These are phyloP conservation scores for Aotearoamyces nothofagi DNA, from an alignment of 2,329 filamentous ascomycete genomes.

Conservation along the genomic window DNA sequence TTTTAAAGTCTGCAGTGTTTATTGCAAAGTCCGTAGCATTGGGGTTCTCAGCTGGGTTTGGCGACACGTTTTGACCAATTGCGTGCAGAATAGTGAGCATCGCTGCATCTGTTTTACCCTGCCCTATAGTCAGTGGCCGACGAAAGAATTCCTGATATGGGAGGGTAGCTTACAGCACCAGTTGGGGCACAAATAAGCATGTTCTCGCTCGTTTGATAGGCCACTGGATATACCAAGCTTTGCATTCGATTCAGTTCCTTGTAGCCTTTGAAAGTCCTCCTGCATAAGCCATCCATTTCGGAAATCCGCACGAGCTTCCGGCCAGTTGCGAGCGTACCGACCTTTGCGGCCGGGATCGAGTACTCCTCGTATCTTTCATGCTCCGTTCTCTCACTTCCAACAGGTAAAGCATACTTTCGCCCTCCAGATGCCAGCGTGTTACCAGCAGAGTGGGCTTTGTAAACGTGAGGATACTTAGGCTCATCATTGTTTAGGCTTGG, in stretches of 20 bases:
- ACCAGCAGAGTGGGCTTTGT: conserved; percentile 67
- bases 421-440: conserved; percentile 73
- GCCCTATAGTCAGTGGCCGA: conserved; percentile 8
- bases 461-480: conserved; percentile 83
- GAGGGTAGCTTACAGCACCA: conserved; percentile 51
- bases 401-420: conserved; percentile 67
- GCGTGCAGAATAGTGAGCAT: conserved; percentile 93
- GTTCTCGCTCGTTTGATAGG: conserved; percentile 91
- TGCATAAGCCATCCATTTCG: conserved; percentile 78
- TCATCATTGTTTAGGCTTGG: conserved; percentile 56
- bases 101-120: conserved; percentile 94
- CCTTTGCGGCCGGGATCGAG: conserved; percentile 65
- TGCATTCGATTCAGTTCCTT: conserved; percentile 95
- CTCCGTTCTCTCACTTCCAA: conserved; percentile 57
- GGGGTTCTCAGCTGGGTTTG: conserved; percentile 63
- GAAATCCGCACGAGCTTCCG: conserved; percentile 66
- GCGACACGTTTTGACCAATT: conserved; percentile 69
- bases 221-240: conserved; percentile 87
- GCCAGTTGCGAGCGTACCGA: conserved; percentile 56
- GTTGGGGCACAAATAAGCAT: conserved; percentile 98
- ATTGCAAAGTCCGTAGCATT: conserved; percentile 67
- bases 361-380: conserved; percentile 77
- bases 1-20: conserved; percentile 83
- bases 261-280: conserved; percentile 87
- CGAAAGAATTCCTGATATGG: neutral